Conservation (phyloP, 116 monocot genomes). For the Papilionanthe hybrid region DNA sequence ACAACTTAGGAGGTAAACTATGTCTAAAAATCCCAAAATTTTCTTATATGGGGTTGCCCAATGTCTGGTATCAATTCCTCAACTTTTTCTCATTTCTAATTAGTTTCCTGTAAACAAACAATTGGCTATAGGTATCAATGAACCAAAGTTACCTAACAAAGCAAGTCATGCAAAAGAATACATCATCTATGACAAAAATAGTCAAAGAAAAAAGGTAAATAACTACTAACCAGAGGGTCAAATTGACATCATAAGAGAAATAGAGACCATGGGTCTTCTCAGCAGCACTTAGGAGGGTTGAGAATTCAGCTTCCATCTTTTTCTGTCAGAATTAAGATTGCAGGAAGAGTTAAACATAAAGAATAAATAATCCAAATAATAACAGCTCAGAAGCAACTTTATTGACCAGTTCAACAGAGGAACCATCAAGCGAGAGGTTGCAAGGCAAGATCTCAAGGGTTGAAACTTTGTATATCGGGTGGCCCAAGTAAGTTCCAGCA, state of each 20-base stretch:
- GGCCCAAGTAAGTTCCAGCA: conserved; percentile 81
- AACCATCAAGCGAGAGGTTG: conserved; percentile 54
- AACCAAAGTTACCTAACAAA: background rate
- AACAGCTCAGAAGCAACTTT: conserved; percentile 5
- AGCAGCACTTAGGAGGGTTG: conserved; percentile 67
- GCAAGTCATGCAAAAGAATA: background rate
- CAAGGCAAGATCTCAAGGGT: conserved; percentile 74
- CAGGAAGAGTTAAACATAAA: conserved; percentile 7
- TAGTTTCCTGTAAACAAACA: background rate
- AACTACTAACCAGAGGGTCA: conserved; percentile 73
- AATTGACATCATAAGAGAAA: conserved; percentile 96
- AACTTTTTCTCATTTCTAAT: background rate
- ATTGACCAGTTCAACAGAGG: conserved; percentile 52
- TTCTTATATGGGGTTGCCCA: no score
- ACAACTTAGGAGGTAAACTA: no score
- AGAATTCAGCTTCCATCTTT: conserved; percentile 85
- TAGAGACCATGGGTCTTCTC: conserved; percentile 74
- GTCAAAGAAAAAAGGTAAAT: background rate
- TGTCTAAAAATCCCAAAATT: no score
- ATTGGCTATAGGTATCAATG: background rate
- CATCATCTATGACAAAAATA: background rate
- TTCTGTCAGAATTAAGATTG: conserved; percentile 49
- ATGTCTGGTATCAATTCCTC: no score
- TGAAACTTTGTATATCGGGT: conserved; percentile 75
- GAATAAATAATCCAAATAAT: background rate